Percentiles rank a stretch among this genome's conserved stretches.
Conservation (phyloP, 169 alveolate species). For the Plasmodium gonderi region DNA sequence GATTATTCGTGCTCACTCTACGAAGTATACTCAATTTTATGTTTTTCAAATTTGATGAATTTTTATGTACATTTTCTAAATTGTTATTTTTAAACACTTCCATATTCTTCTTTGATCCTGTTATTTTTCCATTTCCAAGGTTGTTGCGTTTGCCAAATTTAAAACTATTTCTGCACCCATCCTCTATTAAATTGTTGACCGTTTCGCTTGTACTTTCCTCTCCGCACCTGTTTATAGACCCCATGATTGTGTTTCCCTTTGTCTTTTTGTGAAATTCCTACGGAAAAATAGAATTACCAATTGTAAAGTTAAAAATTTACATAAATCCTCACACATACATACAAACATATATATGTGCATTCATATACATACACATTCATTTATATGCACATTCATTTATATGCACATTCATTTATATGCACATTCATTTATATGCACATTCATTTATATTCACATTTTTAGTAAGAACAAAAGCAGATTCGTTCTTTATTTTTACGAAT, state of each 20-base stretch:
- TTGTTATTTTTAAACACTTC: not conserved
- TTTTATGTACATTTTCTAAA: conserved; percentile 9
- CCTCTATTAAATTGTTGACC: not conserved
- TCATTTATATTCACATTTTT: not conserved
- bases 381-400: not conserved
- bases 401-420: not conserved
- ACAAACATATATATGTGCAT: not conserved
- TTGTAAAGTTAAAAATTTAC: not conserved
- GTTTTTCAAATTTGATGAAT: conserved; percentile 40
- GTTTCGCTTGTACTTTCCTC: not conserved
- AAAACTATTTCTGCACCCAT: not conserved
- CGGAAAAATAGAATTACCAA: conserved; percentile 7
- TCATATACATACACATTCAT: not conserved
- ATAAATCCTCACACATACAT: not conserved
- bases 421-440: not conserved
- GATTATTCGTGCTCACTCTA: conserved; percentile 60
- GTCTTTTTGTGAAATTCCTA: conserved; percentile 16
- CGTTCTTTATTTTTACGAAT: not conserved
- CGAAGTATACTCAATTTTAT: conserved; percentile 38
- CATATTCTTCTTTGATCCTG: conserved; percentile 6
- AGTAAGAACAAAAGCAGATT: not conserved
- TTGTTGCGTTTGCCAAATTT: not conserved
- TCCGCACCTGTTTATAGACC: not conserved
- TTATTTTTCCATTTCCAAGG: not conserved
- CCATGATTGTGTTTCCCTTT: not conserved